Evolutionary conservation across 108 stramenopile genomes (phyloP).

Genomic region (Skeletonema marinoi): DNA sequence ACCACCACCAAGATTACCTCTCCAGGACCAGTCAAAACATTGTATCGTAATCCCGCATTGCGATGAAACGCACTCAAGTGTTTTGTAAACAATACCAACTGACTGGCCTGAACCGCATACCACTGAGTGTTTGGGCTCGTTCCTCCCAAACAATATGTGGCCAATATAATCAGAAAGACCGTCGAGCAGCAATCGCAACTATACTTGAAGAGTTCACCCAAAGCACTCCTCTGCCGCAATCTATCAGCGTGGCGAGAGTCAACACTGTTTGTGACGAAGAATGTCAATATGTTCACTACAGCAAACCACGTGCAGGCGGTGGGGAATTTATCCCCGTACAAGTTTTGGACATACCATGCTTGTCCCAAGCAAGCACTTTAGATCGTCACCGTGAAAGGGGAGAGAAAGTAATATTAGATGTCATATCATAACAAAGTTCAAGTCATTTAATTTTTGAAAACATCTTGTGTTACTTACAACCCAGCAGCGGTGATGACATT

Average conservation of each 20-base stretch:
- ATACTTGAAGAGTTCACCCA: constrained; percentile 91
- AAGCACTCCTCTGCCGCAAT: constrained; percentile 81
- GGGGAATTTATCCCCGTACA: constrained; percentile 72
- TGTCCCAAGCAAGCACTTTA: constrained; percentile 61
- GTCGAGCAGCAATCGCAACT: constrained; percentile 80
- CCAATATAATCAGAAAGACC: constrained; percentile 80
- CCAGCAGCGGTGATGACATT: constrained; percentile 82
- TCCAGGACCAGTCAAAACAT: constrained; percentile 86
- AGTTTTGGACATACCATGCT: constrained; percentile 83
- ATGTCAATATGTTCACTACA: constrained; percentile 71
- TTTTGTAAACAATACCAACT: constrained; percentile 84
- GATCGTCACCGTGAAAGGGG: neutral
- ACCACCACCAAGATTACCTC: constrained; percentile 76
- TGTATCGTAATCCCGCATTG: constrained; percentile 84
- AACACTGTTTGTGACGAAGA: constrained; percentile 71
- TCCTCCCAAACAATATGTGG: constrained; percentile 79
- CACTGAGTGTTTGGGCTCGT: constrained; percentile 74
- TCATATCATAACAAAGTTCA: neutral
- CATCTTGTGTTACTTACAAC: constrained; percentile 16
- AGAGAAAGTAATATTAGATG: neutral
- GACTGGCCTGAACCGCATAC: constrained; percentile 87
- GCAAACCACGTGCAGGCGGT: constrained; percentile 80
- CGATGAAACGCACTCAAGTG: constrained; percentile 87
- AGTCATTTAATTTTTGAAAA: neutral
- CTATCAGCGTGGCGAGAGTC: constrained; percentile 78